phyloP scores from a whole-genome alignment of 176 grass and related monocot species.

The Puccinellia tenuiflora region DNA sequence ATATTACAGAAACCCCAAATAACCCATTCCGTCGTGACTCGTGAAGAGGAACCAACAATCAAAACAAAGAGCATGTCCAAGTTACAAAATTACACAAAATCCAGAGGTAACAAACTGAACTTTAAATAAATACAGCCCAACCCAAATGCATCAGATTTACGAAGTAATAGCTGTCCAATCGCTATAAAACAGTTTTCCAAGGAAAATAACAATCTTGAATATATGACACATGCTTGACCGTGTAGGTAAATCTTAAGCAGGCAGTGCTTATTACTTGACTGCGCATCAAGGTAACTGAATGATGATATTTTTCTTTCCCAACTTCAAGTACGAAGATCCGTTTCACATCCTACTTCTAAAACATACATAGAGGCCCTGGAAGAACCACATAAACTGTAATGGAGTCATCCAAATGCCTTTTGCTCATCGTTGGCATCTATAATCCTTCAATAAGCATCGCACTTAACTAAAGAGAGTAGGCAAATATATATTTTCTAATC shows the following conservation, averaged over 20 bases:
- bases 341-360: not conserved
- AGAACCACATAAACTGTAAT: not conserved
- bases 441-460: not conserved
- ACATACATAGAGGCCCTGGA: not conserved
- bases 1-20: not conserved
- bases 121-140: not conserved
- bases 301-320: not conserved
- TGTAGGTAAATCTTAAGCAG: not conserved
- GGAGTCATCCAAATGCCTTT: not conserved
- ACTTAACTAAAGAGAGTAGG: not conserved
- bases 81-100: not conserved
- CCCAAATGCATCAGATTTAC: not conserved
- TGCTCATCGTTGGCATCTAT: not conserved
- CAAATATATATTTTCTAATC: not conserved
- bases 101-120: not conserved
- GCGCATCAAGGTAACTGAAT: not conserved
- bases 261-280: not conserved
- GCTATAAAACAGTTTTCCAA: not conserved
- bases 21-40: not conserved
- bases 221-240: not conserved
- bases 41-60: not conserved
- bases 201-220: not conserved
- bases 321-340: not conserved
- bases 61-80: not conserved
- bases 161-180: not conserved